phyloP scores from a whole-genome alignment of 495 filamentous ascomycete species.

The Neurospora sp. region DNA sequence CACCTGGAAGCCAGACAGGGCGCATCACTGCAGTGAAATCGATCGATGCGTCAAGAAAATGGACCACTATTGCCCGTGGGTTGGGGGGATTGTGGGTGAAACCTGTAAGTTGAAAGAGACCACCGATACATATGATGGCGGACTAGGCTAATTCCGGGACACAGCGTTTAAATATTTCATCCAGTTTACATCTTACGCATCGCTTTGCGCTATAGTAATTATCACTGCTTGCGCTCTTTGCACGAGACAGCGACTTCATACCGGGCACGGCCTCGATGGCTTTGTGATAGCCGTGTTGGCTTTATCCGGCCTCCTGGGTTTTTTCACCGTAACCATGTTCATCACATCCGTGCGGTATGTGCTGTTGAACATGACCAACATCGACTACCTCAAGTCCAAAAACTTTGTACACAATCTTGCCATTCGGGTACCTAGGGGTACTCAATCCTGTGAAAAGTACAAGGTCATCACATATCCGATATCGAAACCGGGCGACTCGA shows the following conservation, averaged over 20 bases:
- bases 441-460: conserved; percentile 28
- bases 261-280: conserved; percentile 22
- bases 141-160: not conserved
- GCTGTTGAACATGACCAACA: conserved; percentile 63
- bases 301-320: conserved; percentile 52
- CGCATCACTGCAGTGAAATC: conserved; percentile 76
- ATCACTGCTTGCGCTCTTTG: conserved; percentile 39
- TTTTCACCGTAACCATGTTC: conserved; percentile 70
- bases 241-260: conserved; percentile 13
- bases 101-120: conserved; percentile 33
- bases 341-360: conserved; percentile 58
- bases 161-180: conserved; percentile 78
- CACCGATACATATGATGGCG: not conserved
- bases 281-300: conserved; percentile 27
- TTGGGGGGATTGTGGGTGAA: conserved; percentile 80
- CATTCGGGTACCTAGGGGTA: conserved; percentile 52
- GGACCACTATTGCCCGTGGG: conserved; percentile 96
- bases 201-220: conserved; percentile 53
- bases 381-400: conserved; percentile 60
- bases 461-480: conserved; percentile 32
- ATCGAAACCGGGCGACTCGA: conserved; percentile 12
- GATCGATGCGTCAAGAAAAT: conserved; percentile 75
- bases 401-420: conserved; percentile 63
- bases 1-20: conserved; percentile 75
- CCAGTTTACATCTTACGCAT: conserved; percentile 67